phyloP scores from a whole-genome alignment of 2,329 filamentous ascomycete genomes.

The Diplodia corticola region DNA sequence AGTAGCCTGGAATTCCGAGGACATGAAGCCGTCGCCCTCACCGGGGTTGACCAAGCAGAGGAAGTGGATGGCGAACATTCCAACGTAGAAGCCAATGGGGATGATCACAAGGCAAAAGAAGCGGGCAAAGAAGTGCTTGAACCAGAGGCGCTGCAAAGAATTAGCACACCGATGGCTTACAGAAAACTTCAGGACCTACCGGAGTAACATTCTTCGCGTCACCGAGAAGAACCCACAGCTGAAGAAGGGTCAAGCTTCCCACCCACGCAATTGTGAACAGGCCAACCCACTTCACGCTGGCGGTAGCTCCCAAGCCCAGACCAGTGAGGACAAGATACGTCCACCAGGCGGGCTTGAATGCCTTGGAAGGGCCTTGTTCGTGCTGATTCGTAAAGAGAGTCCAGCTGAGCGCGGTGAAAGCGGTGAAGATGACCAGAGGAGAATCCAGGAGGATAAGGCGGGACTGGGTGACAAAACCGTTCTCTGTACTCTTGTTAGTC shows the following conservation, averaged over 20 bases:
- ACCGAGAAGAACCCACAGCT: slow-evolving; percentile 93
- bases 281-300: slow-evolving; percentile 98
- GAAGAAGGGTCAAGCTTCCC: slow-evolving; percentile 81
- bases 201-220: slow-evolving; percentile 83
- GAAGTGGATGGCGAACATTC: slow-evolving; percentile 98
- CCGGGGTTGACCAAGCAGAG: slow-evolving; percentile 89
- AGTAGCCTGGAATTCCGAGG: slow-evolving; percentile 96
- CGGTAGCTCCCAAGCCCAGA: slow-evolving; percentile 82
- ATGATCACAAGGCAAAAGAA: slow-evolving; percentile 90
- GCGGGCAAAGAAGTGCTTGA: slow-evolving; percentile 92
- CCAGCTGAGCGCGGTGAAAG: slow-evolving; percentile 86
- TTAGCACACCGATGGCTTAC: slow-evolving; percentile 19
- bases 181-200: slow-evolving; percentile 46
- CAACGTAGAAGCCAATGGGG: slow-evolving; percentile 86
- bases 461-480: slow-evolving; percentile 91
- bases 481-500: slow-evolving; percentile 62
- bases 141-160: slow-evolving; percentile 65
- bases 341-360: slow-evolving; percentile 92
- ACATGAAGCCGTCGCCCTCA: slow-evolving; percentile 99
- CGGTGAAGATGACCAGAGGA: slow-evolving; percentile 89
- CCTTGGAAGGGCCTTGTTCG: slow-evolving; percentile 83
- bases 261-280: slow-evolving; percentile 99
- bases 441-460: slow-evolving; percentile 95
- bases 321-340: slow-evolving; percentile 92
- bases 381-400: slow-evolving; percentile 95